phyloP scores from a whole-genome alignment of 2,329 filamentous ascomycete species.

The Trichothecium roseum region DNA sequence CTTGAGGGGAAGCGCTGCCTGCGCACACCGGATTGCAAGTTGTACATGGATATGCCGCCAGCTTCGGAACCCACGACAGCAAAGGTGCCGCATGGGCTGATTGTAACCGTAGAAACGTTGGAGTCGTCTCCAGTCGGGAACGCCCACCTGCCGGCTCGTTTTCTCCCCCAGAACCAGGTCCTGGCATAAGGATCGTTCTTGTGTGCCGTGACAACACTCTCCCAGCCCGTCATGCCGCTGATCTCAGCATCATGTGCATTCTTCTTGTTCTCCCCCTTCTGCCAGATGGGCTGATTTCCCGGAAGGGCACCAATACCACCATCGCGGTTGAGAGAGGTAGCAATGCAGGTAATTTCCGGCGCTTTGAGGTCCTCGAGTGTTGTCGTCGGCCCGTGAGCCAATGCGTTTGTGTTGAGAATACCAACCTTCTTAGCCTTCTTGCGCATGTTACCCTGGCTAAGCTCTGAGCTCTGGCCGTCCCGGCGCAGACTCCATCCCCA shows the following conservation, averaged over 20 bases:
- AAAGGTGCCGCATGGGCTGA: constrained; percentile 90
- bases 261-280: constrained; percentile 57
- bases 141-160: constrained; percentile 85
- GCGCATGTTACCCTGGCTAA: constrained; percentile 82
- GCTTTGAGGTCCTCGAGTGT: constrained; percentile 73
- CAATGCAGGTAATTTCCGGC: constrained; percentile 83
- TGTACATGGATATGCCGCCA: constrained; percentile 89
- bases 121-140: constrained; percentile 76
- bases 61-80: constrained; percentile 76
- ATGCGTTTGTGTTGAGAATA: constrained; percentile 47
- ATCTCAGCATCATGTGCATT: constrained; percentile 58
- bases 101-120: constrained; percentile 77
- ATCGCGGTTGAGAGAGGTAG: constrained; percentile 85
- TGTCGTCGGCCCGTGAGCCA: constrained; percentile 50
- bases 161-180: constrained; percentile 98
- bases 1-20: constrained; percentile 78
- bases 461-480: constrained; percentile 85
- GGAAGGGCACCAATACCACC: constrained; percentile 82
- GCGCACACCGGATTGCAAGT: constrained; percentile 84
- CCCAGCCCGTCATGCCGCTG: constrained; percentile 82
- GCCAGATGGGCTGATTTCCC: constrained; percentile 73
- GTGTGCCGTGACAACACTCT: constrained; percentile 91
- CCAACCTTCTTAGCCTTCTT: constrained; percentile 84
- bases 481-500: constrained; percentile 95
- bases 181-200: constrained; percentile 73